Evolutionary conservation across 169 alveolate genomes (phyloP).

Genomic region (Perkinsus chesapeaki): DNA sequence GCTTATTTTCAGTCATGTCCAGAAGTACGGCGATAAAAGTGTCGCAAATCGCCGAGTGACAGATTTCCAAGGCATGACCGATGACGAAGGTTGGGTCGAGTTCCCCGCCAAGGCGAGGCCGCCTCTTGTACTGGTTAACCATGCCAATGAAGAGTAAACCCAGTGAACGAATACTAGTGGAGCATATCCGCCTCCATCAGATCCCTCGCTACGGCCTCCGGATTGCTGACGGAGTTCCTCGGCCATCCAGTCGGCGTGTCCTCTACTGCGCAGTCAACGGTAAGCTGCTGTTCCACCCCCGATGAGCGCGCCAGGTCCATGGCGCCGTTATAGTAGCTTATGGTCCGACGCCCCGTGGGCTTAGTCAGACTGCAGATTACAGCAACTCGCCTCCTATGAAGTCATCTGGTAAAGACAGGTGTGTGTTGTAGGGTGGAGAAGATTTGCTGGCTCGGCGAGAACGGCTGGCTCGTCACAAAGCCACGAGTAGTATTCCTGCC

Average conservation of each 20-base stretch:
- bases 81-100: neutral
- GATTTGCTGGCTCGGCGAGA: neutral
- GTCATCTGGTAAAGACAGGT: neutral
- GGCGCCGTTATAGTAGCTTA: no score
- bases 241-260: neutral
- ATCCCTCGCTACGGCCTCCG: neutral
- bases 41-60: neutral
- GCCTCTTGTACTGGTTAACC: no score
- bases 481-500: neutral
- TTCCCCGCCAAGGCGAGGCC: neutral
- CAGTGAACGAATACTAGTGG: no score
- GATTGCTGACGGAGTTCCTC: neutral
- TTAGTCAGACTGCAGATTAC: no score
- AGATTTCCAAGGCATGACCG: neutral
- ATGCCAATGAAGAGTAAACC: no score
- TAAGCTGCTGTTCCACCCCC: no score
- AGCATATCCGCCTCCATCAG: neutral
- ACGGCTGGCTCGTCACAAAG: neutral
- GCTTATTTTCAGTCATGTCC: conserved; percentile 27
- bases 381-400: no score
- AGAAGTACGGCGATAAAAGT: conserved; percentile 52
- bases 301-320: no score
- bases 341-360: no score
- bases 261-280: neutral
- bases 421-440: neutral